A percentile compares a stretch with the other conserved stretches of the same genome.
Conservation (phyloP, 2,329 filamentous ascomycete species). For the Dothideomycetidae sp. region DNA sequence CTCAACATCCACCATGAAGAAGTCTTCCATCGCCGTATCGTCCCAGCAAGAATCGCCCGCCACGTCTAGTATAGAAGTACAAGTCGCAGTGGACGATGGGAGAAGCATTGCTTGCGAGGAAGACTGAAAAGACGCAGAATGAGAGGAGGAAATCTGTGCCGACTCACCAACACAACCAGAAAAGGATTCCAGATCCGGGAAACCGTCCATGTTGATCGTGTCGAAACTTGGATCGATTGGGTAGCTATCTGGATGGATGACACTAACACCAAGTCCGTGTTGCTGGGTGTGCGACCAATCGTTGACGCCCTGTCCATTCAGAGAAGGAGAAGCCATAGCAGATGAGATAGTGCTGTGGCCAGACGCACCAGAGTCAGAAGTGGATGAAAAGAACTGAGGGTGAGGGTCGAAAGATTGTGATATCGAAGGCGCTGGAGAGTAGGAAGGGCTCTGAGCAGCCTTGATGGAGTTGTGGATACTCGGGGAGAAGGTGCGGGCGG, state of each 20-base stretch:
- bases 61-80: too few species aligned
- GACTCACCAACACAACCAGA: conserved; percentile 37
- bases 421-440: conserved; percentile 30
- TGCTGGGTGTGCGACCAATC: conserved; percentile 40
- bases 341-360: conserved; percentile 35
- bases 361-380: conserved; percentile 38
- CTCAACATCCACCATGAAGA: too few species aligned
- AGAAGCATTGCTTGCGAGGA: conserved; percentile 9
- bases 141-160: conserved; percentile 25
- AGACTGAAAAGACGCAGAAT: conserved; percentile 16
- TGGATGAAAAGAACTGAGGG: conserved; percentile 32
- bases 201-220: conserved; percentile 41
- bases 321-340: conserved; percentile 37
- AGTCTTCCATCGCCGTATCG: too few species aligned
- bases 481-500: conserved; percentile 9
- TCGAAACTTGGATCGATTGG: conserved; percentile 38
- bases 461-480: conserved; percentile 15
- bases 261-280: conserved; percentile 47
- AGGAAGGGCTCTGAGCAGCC: conserved; percentile 23
- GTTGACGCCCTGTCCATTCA: conserved; percentile 49
- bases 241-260: conserved; percentile 44
- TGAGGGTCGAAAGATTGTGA: conserved; percentile 32
- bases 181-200: conserved; percentile 31
- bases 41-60: too few species aligned
- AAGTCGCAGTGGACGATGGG: too few species aligned